Evolutionary conservation across 2,329 filamentous ascomycete genomes (phyloP), one percentile per base, ranked within the genome.

Genomic region (Aspergillus costaricaensis): DNA sequence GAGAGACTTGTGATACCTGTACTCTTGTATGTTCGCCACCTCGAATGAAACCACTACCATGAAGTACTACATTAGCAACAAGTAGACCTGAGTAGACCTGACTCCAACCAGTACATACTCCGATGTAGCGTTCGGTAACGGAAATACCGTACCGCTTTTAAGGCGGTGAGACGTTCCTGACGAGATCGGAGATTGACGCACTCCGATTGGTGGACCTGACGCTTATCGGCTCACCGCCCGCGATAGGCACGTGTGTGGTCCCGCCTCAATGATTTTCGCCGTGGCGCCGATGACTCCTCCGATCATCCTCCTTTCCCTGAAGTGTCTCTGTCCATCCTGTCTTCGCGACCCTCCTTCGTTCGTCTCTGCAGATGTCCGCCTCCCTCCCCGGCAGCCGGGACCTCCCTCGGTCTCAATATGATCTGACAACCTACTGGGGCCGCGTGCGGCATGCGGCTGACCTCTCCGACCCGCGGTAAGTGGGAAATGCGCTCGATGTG

Each of bases 381-480:
- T 87, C 86, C 25, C 75, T 88, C 27, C 85, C 86, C 25, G 86
- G 86, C 58, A 85, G 77, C 67, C 90, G 94, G 76, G 92, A 96
- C 77, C 84, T 97, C 66, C 95, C 95, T 63, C 87, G 88, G 59
- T 99, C 95, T 57, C 92, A 92, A 78, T 94, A 96, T 85, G 91
- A 99, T 75, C 84, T 99, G 72, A 86, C 79, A 74, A 97, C 93
- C 50, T 99, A 99, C 81, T 95, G 91, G 91, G 95, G 95, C 66
- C 88, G 95, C 61, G 95, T 98, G 72, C 87, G 86, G 79, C 94
- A 99, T 81, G 88, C 92, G 17, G 89, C 91, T 62, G 88, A 93
- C 70, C 88, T 99, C 70, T 90, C 93, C 74, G 95, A 99, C 82
- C 95, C 95, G 68, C 95, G 93, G 94, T 98, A 83, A 88, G 91